Evolutionary conservation across 345 rosid species (phyloP).

Genomic region (Gossypium anomalum): DNA sequence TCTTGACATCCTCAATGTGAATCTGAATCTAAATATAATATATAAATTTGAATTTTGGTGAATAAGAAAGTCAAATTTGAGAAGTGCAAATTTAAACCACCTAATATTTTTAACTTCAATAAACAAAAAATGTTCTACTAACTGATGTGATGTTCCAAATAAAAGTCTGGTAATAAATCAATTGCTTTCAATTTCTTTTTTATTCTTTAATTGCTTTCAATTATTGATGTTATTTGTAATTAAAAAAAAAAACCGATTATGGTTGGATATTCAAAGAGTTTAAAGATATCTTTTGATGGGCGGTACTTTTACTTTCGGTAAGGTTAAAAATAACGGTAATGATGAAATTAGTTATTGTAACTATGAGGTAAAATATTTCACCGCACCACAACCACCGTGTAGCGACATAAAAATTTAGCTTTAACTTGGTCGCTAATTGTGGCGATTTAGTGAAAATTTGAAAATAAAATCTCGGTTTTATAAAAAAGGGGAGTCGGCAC

Average conservation of each 20-base stretch:
- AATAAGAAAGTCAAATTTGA: neutral
- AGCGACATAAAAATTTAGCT: too few species aligned
- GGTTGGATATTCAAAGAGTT: neutral
- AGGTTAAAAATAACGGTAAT: too few species aligned
- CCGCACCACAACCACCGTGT: rapidly evolving
- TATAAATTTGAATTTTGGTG: neutral
- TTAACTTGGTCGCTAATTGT: too few species aligned
- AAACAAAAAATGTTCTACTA: neutral
- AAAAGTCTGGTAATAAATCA: neutral
- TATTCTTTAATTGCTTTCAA: neutral
- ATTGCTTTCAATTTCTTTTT: neutral
- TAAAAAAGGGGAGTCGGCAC: too few species aligned
- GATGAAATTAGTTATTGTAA: too few species aligned
- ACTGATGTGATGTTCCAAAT: neutral
- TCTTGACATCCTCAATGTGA: too few species aligned
- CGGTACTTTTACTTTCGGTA: too few species aligned
- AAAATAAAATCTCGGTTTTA: too few species aligned
- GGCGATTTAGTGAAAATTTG: too few species aligned
- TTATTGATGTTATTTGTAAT: neutral
- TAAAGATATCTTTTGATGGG: too few species aligned
- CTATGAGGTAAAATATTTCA: too few species aligned
- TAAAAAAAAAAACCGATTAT: neutral
- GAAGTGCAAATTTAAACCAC: neutral
- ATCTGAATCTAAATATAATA: too few species aligned
- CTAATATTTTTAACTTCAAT: neutral